A percentile compares a stretch with the other conserved stretches of the same genome.
phyloP scores from a whole-genome alignment of 2,329 filamentous ascomycete genomes.

The Verruconis gallopava region DNA sequence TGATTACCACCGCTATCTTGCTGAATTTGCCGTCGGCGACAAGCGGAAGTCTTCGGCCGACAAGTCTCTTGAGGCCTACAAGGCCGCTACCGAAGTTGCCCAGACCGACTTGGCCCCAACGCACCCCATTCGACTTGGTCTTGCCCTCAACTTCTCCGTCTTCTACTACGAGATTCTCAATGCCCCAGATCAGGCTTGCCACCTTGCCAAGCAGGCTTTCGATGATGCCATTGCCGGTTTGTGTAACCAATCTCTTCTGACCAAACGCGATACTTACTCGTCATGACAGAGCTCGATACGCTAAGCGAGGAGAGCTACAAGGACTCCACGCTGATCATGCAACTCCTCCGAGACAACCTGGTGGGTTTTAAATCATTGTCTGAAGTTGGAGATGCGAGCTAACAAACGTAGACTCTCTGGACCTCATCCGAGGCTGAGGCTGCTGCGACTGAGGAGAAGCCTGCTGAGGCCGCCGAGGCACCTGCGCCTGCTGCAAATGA shows the following conservation, averaged over 20 bases:
- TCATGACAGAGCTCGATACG: constrained; percentile 69
- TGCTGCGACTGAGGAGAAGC: constrained; percentile 34
- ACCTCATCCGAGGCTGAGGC: constrained; percentile 96
- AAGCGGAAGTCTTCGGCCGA: constrained; percentile 91
- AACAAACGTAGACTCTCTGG: constrained; percentile 71
- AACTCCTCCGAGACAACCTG: constrained; percentile 92
- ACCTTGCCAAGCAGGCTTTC: constrained; percentile 90
- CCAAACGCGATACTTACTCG: constrained; percentile 16
- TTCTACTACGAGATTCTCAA: constrained; percentile 99
- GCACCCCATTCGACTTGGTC: constrained; percentile 83
- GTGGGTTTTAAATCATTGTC: constrained; percentile 34
- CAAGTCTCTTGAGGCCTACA: constrained; percentile 94
- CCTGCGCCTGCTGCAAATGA: constrained; percentile 28
- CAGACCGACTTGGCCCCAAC: constrained; percentile 81
- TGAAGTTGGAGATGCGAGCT: constrained; percentile 20
- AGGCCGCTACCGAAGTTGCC: constrained; percentile 80
- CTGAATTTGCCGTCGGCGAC: constrained; percentile 89
- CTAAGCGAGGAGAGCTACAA: constrained; percentile 98
- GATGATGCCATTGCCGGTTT: constrained; percentile 85
- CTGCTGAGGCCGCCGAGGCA: constrained; percentile 43
- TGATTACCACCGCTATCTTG: constrained; percentile 97
- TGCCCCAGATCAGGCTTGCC: constrained; percentile 94
- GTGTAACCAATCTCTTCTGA: constrained; percentile 18
- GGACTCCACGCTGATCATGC: constrained; percentile 98
- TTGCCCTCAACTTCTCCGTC: constrained; percentile 92